These are phyloP conservation scores for Plasmodium coatneyi DNA, from an alignment of 169 alveolate genomes.

Conservation along the genomic window DNA sequence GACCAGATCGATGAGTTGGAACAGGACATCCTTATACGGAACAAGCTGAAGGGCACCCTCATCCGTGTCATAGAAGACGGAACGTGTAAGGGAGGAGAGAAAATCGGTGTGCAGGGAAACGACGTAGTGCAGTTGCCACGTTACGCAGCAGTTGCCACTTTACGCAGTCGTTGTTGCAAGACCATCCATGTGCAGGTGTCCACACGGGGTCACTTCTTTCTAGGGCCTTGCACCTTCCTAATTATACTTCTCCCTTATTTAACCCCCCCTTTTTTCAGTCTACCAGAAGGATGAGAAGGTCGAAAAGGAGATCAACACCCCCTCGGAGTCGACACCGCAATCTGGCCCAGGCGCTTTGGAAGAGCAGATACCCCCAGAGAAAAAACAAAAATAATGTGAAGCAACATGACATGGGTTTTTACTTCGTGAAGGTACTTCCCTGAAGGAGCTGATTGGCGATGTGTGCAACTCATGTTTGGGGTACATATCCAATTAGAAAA, in stretches of 20 bases:
- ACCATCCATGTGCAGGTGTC: background rate
- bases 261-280: background rate
- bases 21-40: conserved; percentile 3
- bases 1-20: conserved; percentile 3
- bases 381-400: background rate
- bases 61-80: conserved; percentile 42
- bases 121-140: background rate
- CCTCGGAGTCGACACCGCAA: background rate
- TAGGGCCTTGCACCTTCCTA: background rate
- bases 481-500: background rate
- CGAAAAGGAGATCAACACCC: background rate
- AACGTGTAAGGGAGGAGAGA: conserved; percentile 1
- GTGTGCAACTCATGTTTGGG: background rate
- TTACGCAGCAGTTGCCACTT: too few species aligned
- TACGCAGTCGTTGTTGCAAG: background rate
- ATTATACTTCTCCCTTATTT: background rate
- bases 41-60: conserved; percentile 2
- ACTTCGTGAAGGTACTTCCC: background rate
- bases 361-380: background rate
- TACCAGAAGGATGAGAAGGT: conserved; percentile 17
- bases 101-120: background rate
- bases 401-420: background rate
- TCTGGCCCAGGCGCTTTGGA: conserved; percentile 24
- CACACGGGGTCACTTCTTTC: background rate
- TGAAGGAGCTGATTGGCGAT: background rate